phyloP scores from a whole-genome alignment of 106 monocot species.

The Dioscorea alata region DNA sequence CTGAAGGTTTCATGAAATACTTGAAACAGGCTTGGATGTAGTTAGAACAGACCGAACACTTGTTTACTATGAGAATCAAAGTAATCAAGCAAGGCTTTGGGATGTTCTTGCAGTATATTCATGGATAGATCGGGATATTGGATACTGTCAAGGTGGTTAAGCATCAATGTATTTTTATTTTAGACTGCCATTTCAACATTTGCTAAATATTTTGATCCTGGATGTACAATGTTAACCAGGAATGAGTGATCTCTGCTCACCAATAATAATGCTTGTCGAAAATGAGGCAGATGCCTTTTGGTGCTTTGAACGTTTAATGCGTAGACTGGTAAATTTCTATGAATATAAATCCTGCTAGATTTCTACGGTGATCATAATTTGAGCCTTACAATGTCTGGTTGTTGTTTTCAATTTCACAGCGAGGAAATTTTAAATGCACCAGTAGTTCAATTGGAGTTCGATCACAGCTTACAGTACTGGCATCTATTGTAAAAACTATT shows the following conservation, averaged over 20 bases:
- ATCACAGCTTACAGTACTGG: conserved; percentile 48
- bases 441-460: conserved; percentile 69
- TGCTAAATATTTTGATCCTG: neutral
- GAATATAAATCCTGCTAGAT: neutral
- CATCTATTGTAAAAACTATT: conserved; percentile 59
- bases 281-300: conserved; percentile 96
- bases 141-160: conserved; percentile 83
- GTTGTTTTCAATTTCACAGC: conserved; percentile 20
- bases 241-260: conserved; percentile 98
- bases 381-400: conserved; percentile 2
- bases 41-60: conserved; percentile 77
- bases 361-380: neutral
- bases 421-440: conserved; percentile 79
- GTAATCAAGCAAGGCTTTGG: conserved; percentile 73
- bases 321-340: conserved; percentile 42
- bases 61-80: conserved; percentile 65
- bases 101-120: conserved; percentile 86
- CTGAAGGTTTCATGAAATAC: no score
- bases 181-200: neutral
- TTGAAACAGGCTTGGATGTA: conserved; percentile 67
- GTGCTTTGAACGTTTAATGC: conserved; percentile 95
- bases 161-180: neutral
- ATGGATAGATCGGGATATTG: conserved; percentile 86
- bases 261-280: conserved; percentile 71
- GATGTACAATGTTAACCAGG: conserved; percentile 36